Conservation (phyloP, 2,329 filamentous ascomycete genomes). For the Cercospora canescens region DNA sequence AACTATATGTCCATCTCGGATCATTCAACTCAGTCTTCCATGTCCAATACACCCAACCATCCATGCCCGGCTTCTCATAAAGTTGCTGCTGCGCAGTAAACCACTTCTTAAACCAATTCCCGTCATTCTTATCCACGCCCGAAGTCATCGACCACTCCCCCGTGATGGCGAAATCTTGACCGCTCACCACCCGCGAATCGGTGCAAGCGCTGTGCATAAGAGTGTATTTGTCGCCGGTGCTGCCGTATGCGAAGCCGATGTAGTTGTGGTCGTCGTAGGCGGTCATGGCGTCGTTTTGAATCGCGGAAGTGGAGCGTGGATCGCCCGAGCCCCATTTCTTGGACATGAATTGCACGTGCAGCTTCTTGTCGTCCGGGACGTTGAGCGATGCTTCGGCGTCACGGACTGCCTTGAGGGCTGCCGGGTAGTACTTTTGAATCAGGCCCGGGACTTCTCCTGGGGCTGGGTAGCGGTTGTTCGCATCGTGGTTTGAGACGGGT, state of each 20-base stretch:
- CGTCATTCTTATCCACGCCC: slow-evolving; percentile 7
- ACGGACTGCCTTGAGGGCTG: slow-evolving; percentile 11
- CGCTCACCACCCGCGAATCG: slow-evolving; percentile 4
- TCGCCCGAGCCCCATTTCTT: slow-evolving; percentile 12
- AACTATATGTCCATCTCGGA: slow-evolving; percentile 8
- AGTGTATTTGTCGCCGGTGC: neutral
- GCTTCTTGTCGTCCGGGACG: slow-evolving; percentile 4
- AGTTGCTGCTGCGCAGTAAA: slow-evolving; percentile 16
- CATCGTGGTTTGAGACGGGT: slow-evolving; percentile 10
- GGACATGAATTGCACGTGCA: slow-evolving; percentile 17
- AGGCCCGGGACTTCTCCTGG: slow-evolving; percentile 10
- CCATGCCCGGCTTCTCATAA: slow-evolving; percentile 14
- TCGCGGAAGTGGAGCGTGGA: slow-evolving; percentile 3
- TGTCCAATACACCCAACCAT: slow-evolving; percentile 15
- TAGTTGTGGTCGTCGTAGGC: slow-evolving; percentile 18
- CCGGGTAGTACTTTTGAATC: slow-evolving; percentile 8
- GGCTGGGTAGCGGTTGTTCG: slow-evolving; percentile 1
- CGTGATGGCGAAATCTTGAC: slow-evolving; percentile 12
- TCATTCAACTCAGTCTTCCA: slow-evolving; percentile 18
- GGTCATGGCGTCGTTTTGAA: slow-evolving; percentile 10
- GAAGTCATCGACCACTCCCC: slow-evolving; percentile 16
- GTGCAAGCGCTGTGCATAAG: slow-evolving; percentile 15
- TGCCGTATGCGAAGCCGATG: slow-evolving; percentile 7
- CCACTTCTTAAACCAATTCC: slow-evolving; percentile 2
- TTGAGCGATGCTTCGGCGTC: slow-evolving; percentile 9